Conservation (phyloP, 202 grass and related monocot genomes). For the Dendrocalamus latiflorus region DNA sequence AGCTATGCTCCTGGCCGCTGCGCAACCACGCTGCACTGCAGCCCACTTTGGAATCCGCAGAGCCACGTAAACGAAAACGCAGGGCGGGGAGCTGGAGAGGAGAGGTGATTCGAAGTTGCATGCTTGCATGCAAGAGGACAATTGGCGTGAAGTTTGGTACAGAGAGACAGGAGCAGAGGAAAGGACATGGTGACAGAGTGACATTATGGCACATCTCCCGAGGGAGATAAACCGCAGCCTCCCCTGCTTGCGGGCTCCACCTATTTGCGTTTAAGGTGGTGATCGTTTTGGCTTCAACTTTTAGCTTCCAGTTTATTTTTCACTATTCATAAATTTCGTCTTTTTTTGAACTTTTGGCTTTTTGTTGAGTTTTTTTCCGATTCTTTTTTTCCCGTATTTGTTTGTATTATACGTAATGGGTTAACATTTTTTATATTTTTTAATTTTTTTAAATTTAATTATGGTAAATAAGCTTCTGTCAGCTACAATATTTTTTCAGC, state of each 20-base stretch:
- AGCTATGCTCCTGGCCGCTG: neutral
- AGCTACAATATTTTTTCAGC: no score
- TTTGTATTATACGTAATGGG: no score
- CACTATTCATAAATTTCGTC: no score
- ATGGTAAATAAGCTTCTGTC: no score
- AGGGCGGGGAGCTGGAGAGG: neutral
- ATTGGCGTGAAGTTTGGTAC: neutral
- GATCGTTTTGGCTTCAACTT: no score
- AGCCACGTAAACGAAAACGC: neutral
- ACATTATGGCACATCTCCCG: slow-evolving; percentile 25
- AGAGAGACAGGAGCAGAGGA: neutral
- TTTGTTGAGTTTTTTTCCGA: no score
- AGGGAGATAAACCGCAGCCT: slow-evolving; percentile 45
- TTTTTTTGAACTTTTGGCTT: no score
- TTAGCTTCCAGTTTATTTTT: no score
- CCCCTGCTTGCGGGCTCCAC: slow-evolving; percentile 17
- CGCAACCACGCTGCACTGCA: neutral
- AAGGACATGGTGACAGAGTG: neutral
- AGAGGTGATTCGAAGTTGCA: slow-evolving; percentile 5
- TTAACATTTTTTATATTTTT: no score
- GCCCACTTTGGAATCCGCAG: slow-evolving; percentile 14
- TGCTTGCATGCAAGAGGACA: slow-evolving; percentile 6
- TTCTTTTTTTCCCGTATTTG: no score
- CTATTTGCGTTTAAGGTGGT: no score
- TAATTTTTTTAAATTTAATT: no score